These are phyloP conservation scores for Cichorium intybus DNA, from an alignment of 140 eudicot genomes.

Conservation along the genomic window DNA sequence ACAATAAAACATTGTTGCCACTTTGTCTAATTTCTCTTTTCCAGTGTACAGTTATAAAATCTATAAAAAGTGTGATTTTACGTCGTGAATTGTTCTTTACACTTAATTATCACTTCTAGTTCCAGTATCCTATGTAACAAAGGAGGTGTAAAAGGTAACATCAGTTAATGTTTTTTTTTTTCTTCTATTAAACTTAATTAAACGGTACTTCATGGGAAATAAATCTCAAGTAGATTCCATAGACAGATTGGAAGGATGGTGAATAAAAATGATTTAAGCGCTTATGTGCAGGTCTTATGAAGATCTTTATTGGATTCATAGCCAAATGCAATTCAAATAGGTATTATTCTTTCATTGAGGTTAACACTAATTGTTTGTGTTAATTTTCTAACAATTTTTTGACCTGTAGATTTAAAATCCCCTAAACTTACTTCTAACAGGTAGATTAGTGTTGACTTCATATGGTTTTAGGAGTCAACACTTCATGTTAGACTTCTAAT, in stretches of 20 bases:
- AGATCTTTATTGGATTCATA: slow-evolving; percentile 49
- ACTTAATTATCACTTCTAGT: too few relatives aligned
- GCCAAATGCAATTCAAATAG: slow-evolving; percentile 36
- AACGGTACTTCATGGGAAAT: too few relatives aligned
- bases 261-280: too few relatives aligned
- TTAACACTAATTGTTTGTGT: too few relatives aligned
- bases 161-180: too few relatives aligned
- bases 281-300: slow-evolving; percentile 50
- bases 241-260: too few relatives aligned
- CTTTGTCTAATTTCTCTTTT: slow-evolving; percentile 37
- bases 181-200: too few relatives aligned
- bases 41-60: slow-evolving; percentile 61
- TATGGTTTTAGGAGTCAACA: neutral
- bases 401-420: neutral
- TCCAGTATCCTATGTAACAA: too few relatives aligned
- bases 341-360: slow-evolving; percentile 28
- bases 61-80: slow-evolving; percentile 18
- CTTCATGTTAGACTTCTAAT: neutral
- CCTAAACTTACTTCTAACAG: slow-evolving; percentile 13
- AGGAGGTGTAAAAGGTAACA: too few relatives aligned
- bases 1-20: slow-evolving; percentile 34
- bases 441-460: slow-evolving; percentile 19
- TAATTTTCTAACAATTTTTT: neutral
- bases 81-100: neutral
- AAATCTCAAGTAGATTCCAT: too few relatives aligned